Evolutionary conservation across 129 eudicot species (phyloP), one percentile per base, ranked within the genome.

Genomic region (Flaveria linearis): DNA sequence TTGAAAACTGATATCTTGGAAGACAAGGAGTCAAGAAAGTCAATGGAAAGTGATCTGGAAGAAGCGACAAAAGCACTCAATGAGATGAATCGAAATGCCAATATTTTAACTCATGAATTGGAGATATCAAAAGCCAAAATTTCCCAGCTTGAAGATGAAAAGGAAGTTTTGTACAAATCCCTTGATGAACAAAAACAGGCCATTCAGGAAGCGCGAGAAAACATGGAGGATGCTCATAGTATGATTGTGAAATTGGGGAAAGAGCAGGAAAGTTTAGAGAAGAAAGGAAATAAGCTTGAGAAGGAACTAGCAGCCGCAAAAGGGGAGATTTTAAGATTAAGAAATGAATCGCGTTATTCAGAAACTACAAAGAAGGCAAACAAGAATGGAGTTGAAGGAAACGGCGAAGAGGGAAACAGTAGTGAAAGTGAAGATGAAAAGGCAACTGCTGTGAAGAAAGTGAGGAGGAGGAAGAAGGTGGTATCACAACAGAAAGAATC

Each of bases 221-320:
- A 91, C 69, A 81, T 89, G 84, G 97, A 91, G 66, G 99, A 89
- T 75, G 97, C 96, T 2, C 90, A 86, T 61, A 81, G 82, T 51
- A 68, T 94, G 36, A 83, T 94, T 20, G 72, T 87, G 94, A 86
- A 76, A 69, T 79, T 94, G 67, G 96, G 93, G 17, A 76, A 77
- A 55, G 97, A 94, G 75, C 79, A 87, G 66, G 96, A 94, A 77
- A 80, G 10, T 72, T 73, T 82, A 68, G 89, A 81, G 47, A 89
- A 83, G 72, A 91, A 75, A 78, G 86, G 78, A 47, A 83, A 73
- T 67, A 91, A 82, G 78, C 85, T 91, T 1, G 99, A 91, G 81
- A 86, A 86, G 42, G 96, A 87, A 74, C 65, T 91, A 79, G 96
- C 90, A 2, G 86, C 88, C 12, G 93, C 97, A 4, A 91, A 94